Evolutionary conservation across 805 yeast genomes (phyloP).

Genomic region (Pichia exigua): DNA sequence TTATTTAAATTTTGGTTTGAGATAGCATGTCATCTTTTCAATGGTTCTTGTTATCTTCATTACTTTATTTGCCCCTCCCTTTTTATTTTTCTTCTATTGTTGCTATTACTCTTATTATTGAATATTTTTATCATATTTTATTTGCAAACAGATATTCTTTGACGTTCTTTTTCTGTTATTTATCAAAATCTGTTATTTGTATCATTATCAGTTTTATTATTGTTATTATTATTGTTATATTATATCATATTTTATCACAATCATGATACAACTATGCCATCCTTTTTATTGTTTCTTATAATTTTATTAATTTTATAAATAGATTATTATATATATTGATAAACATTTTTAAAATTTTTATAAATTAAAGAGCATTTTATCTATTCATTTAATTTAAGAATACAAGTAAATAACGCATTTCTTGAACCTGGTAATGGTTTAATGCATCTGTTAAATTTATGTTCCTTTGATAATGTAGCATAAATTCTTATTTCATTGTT

Average conservation of each 20-base stretch:
- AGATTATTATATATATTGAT: not conserved
- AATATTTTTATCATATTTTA: no score
- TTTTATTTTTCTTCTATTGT: not conserved
- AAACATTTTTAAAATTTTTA: constrained; percentile 1
- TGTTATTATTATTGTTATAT: not conserved
- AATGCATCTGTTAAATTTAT: constrained; percentile 83
- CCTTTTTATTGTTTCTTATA: not conserved
- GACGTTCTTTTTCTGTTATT: no score
- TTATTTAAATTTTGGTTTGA: constrained; percentile 20
- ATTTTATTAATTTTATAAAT: not conserved
- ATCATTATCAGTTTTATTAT: not conserved
- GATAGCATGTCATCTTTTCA: no score
- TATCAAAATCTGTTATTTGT: not conserved
- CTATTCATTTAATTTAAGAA: constrained; percentile 25
- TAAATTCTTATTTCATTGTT: constrained; percentile 46
- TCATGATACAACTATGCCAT: not conserved
- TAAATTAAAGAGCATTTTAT: not conserved
- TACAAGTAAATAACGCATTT: constrained; percentile 60
- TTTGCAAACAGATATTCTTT: no score
- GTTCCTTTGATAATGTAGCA: constrained; percentile 77
- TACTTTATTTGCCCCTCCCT: no score
- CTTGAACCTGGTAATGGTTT: constrained; percentile 55
- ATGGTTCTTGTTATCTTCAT: no score
- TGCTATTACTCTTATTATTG: not conserved
- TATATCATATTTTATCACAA: not conserved